Conservation (phyloP, 106 monocot genomes). For the Triglochin maritima region DNA sequence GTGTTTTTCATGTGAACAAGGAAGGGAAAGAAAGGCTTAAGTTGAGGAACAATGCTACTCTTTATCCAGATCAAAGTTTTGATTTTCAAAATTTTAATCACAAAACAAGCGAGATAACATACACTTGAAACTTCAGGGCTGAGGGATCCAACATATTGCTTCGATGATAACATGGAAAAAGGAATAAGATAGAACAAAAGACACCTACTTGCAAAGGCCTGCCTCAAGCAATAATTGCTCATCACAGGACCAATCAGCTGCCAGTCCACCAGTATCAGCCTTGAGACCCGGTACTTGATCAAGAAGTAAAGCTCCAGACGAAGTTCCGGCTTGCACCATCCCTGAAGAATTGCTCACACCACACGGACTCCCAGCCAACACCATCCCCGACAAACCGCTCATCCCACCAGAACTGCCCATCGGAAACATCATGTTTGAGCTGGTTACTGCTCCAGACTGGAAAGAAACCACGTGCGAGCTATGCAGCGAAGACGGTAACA, state of each 20-base stretch:
- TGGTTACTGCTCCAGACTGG: constrained; percentile 37
- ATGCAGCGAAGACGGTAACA: constrained; percentile 35
- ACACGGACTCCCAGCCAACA: constrained; percentile 14
- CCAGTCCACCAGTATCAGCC: constrained; percentile 35
- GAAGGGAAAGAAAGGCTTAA: too few relatives aligned
- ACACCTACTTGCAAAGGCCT: constrained; percentile 36
- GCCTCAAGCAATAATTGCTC: constrained; percentile 37
- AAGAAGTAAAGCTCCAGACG: constrained; percentile 15
- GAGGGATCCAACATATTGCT: too few relatives aligned
- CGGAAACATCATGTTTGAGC: constrained; percentile 21
- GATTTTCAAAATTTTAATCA: too few relatives aligned
- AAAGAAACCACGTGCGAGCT: constrained; percentile 52
- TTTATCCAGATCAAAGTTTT: too few relatives aligned
- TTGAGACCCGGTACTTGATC: constrained; percentile 37
- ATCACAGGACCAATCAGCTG: constrained; percentile 37
- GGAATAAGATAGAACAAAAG: not conserved
- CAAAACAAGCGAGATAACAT: too few relatives aligned
- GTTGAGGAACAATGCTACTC: too few relatives aligned
- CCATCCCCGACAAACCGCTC: constrained; percentile 21
- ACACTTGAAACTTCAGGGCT: too few relatives aligned
- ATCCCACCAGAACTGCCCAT: constrained; percentile 20
- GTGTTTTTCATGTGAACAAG: too few relatives aligned
- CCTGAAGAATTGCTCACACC: constrained; percentile 15
- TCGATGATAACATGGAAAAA: too few relatives aligned
- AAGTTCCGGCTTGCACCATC: constrained; percentile 17